Percentiles rank a stretch among this genome's conserved stretches.
Conservation (phyloP, 2,329 filamentous ascomycete genomes). For the Colletotrichum higginsianum region DNA sequence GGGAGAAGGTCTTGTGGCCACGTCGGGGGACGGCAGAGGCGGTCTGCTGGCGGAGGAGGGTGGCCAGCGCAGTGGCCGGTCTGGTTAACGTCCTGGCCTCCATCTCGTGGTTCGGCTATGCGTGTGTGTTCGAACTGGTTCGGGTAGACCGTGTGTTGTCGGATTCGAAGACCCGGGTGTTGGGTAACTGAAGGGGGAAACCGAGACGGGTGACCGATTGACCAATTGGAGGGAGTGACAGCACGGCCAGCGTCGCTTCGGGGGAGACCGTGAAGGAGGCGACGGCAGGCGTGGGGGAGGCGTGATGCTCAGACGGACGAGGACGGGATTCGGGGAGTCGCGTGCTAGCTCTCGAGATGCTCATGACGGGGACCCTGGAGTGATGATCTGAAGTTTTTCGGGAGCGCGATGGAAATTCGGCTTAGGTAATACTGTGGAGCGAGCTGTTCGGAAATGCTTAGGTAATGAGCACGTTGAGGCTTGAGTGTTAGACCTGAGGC, state of each 20-base stretch:
- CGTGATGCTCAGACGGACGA: slow-evolving; percentile 3
- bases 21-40: slow-evolving; percentile 53
- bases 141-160: background rate
- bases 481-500: background rate
- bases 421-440: slow-evolving; percentile 34
- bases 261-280: background rate
- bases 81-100: slow-evolving; percentile 46
- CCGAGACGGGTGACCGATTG: slow-evolving; percentile 13
- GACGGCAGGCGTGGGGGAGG: slow-evolving; percentile 16
- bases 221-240: slow-evolving; percentile 1
- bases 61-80: slow-evolving; percentile 52
- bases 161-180: background rate
- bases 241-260: slow-evolving; percentile 40
- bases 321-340: slow-evolving; percentile 14
- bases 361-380: slow-evolving; percentile 16
- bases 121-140: background rate
- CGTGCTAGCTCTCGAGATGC: slow-evolving; percentile 10
- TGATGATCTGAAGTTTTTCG: slow-evolving; percentile 41
- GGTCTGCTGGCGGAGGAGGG: slow-evolving; percentile 43
- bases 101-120: slow-evolving; percentile 18
- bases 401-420: slow-evolving; percentile 26
- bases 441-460: slow-evolving; percentile 29
- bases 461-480: background rate
- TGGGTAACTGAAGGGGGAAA: slow-evolving; percentile 1
- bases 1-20: slow-evolving; percentile 64